phyloP scores from a whole-genome alignment of 352 stramenopile genomes.

The Blastocystis sp. region DNA sequence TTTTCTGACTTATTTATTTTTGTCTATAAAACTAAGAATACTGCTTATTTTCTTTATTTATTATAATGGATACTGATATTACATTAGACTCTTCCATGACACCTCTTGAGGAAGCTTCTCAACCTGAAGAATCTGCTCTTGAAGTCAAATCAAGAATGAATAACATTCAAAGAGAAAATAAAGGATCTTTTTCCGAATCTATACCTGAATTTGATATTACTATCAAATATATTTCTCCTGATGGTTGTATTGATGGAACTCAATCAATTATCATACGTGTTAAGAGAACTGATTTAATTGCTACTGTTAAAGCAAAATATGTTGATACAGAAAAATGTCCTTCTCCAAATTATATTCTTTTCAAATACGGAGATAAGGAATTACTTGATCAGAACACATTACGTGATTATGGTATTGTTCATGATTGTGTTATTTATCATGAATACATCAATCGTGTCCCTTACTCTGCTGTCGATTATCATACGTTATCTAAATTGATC shows the following conservation, averaged over 20 bases:
- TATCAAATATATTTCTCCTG: conserved; percentile 22
- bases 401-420: conserved; percentile 3
- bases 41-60: too few relatives aligned
- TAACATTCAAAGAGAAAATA: too few relatives aligned
- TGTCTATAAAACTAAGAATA: too few relatives aligned
- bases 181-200: too few relatives aligned
- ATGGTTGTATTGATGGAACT: conserved; percentile 15
- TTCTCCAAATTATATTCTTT: conserved; percentile 26
- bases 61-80: too few relatives aligned
- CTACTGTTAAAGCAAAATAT: conserved; percentile 21
- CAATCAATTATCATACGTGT: conserved; percentile 16
- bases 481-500: conserved; percentile 16
- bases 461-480: conserved; percentile 30
- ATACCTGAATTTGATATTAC: conserved; percentile 25
- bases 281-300: conserved; percentile 31
- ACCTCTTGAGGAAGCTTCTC: too few relatives aligned
- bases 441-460: conserved; percentile 22
- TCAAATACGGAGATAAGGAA: conserved; percentile 36
- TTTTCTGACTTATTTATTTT: too few relatives aligned
- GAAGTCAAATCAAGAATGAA: too few relatives aligned
- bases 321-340: conserved; percentile 20
- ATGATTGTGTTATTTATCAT: conserved; percentile 19
- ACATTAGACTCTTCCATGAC: too few relatives aligned
- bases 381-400: conserved; percentile 34
- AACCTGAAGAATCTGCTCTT: too few relatives aligned